These are phyloP conservation scores for Zygotorulaspora danielsina DNA, from an alignment of 805 yeast species.

Conservation along the genomic window DNA sequence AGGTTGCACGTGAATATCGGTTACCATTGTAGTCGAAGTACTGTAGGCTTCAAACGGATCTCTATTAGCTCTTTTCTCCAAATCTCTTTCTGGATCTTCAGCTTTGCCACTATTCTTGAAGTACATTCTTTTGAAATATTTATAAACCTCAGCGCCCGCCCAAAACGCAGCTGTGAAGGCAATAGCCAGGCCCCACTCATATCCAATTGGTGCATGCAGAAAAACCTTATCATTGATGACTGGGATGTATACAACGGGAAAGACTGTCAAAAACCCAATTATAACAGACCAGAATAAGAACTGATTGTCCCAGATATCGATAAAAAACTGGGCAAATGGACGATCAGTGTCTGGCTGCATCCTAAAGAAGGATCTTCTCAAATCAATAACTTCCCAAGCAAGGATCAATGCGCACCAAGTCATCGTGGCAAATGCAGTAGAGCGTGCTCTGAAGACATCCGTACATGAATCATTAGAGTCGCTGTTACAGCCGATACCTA, in stretches of 20 bases:
- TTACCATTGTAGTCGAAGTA: slow-evolving; percentile 46
- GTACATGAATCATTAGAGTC: slow-evolving; percentile 45
- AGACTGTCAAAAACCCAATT: slow-evolving; percentile 62
- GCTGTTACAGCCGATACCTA: slow-evolving; percentile 63
- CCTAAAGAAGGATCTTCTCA: slow-evolving; percentile 62
- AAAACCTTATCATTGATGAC: slow-evolving; percentile 78
- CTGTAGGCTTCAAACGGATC: slow-evolving; percentile 58
- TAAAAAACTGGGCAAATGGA: slow-evolving; percentile 55
- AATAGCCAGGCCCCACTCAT: slow-evolving; percentile 77
- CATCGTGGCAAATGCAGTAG: slow-evolving; percentile 73
- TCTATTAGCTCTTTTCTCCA: slow-evolving; percentile 44
- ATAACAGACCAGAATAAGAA: slow-evolving; percentile 78
- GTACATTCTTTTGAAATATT: slow-evolving; percentile 57
- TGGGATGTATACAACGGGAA: slow-evolving; percentile 84
- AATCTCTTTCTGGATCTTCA: slow-evolving; percentile 58
- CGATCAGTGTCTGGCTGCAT: slow-evolving; percentile 65
- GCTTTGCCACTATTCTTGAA: slow-evolving; percentile 41
- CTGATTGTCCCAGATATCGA: slow-evolving; percentile 68
- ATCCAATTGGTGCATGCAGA: slow-evolving; percentile 62
- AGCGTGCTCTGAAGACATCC: slow-evolving; percentile 68
- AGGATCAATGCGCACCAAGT: slow-evolving; percentile 80
- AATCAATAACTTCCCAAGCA: slow-evolving; percentile 81
- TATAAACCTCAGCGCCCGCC: slow-evolving; percentile 61
- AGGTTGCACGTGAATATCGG: slow-evolving; percentile 17
- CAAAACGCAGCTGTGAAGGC: slow-evolving; percentile 57